Conservation (phyloP, 2,329 filamentous ascomycete genomes). For the Alternaria consortialis region DNA sequence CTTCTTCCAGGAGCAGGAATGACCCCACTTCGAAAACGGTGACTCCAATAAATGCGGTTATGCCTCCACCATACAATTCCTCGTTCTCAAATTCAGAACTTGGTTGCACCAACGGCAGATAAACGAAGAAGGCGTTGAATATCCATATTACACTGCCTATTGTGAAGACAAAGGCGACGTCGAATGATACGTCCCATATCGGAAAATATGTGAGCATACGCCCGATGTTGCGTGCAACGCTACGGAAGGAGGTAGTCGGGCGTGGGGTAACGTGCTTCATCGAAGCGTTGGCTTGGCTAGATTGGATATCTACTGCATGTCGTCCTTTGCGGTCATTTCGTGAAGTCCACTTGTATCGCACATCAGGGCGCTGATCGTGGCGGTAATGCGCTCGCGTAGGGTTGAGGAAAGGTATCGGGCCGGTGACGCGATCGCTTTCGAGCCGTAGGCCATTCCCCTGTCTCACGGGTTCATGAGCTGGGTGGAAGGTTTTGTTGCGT, state of each 20-base stretch:
- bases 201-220: constrained; percentile 63
- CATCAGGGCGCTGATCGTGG: constrained; percentile 42
- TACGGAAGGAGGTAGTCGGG: constrained; percentile 43
- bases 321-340: constrained; percentile 57
- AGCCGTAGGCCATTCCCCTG: constrained; percentile 31
- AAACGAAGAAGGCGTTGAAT: constrained; percentile 70
- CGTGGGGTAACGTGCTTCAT: constrained; percentile 41
- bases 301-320: constrained; percentile 49
- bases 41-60: constrained; percentile 72
- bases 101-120: constrained; percentile 66
- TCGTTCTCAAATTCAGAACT: constrained; percentile 65
- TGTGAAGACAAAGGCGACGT: constrained; percentile 64
- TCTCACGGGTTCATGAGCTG: constrained; percentile 37
- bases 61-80: constrained; percentile 63
- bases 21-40: constrained; percentile 73
- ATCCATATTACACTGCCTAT: constrained; percentile 58
- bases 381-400: constrained; percentile 52
- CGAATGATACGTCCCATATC: constrained; percentile 66
- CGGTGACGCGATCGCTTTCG: constrained; percentile 38
- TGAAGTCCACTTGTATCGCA: constrained; percentile 51
- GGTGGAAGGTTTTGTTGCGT: constrained; percentile 38
- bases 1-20: constrained; percentile 70
- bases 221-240: constrained; percentile 51
- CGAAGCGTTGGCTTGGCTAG: constrained; percentile 9
- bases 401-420: constrained; percentile 60